phyloP scores from a whole-genome alignment of 2,329 filamentous ascomycete genomes.

The Elsinoe arachidis region DNA sequence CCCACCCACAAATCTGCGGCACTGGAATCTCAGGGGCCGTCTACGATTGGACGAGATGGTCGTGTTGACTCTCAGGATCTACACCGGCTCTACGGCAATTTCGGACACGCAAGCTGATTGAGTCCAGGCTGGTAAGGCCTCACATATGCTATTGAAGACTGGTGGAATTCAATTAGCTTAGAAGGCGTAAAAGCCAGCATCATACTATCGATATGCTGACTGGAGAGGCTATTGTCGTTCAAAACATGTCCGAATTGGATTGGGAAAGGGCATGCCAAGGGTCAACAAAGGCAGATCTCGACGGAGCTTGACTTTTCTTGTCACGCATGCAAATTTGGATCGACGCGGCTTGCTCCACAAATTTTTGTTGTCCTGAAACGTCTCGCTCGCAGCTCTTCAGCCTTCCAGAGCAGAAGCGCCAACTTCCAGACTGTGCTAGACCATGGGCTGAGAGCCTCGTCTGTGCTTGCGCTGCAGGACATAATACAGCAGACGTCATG shows the following conservation, averaged over 20 bases:
- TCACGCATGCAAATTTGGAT: conserved; percentile 8
- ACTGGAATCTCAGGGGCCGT: conserved; percentile 9
- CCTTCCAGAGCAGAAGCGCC: conserved; percentile 4
- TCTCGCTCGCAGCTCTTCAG: neutral
- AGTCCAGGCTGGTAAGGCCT: neutral
- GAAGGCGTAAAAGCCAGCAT: neutral
- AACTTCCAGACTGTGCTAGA: conserved; percentile 1
- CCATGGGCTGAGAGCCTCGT: neutral
- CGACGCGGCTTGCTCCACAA: neutral
- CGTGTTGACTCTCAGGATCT: conserved; percentile 2
- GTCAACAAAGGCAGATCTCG: conserved; percentile 1
- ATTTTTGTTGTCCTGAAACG: conserved; percentile 5
- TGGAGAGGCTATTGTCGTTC: neutral
- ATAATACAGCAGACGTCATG: neutral
- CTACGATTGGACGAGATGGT: conserved; percentile 8
- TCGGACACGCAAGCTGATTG: conserved; percentile 8
- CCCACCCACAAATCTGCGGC: neutral
- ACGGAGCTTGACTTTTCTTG: conserved; percentile 8
- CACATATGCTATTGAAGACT: neutral
- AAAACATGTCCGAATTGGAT: neutral
- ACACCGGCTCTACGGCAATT: conserved; percentile 10
- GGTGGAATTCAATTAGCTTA: neutral
- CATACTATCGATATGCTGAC: neutral
- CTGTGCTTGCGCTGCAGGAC: neutral
- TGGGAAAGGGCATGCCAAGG: neutral